Evolutionary conservation across 371 early-diverging fungal genomes (phyloP), one percentile per base, ranked within the genome.

Genomic region (Neoconidiobolus thromboides): DNA sequence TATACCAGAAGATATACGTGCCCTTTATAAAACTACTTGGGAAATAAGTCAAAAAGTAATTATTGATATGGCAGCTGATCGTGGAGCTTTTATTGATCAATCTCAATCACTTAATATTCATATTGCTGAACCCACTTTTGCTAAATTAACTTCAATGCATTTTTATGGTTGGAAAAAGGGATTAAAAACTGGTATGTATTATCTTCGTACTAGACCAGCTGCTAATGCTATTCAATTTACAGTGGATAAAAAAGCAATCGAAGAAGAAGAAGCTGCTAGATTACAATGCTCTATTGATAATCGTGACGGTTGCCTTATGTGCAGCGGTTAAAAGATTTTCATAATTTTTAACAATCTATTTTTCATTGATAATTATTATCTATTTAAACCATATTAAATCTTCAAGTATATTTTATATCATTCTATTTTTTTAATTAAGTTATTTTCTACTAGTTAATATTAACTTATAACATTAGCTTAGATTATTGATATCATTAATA

Each of bases 161-260:
- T 98, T 99, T 69, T 96, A 97, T 71, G 99, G 95, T 7, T 98
- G 96, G 95, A 89, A 89, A 76, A 86, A 83, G 71, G 98, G 98
- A 1, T 79, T 99, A 48, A 99, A 99, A 82, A 99, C 99, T 6
- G 99, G 99, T 62, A 96, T 98, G 96, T 99, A 99, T 76, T 99
- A 99, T 69, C 75, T 99, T 56, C 86, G 99, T 58, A 89, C 98
- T 2, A 81, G 92, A 47, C 99, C 99, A 14, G 93, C 96, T 12
- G 91, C 83, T 6, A 95, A 95, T 64, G 98, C 99, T 6, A 98
- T 99, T 76, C 93, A 99, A 81, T 90, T 75, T 71, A 91, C 81
- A 44, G 79, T 80, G 2, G 81, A 80, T 67, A 80, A 82, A 65
- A 56, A 71, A 55, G 71, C 79, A n/a, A 68, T 82, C 4, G 48